A percentile compares a stretch with the other conserved stretches of the same genome.
Conservation (phyloP, 192 early-diverging fungal genomes). For the Umbelopsis vinacea region DNA sequence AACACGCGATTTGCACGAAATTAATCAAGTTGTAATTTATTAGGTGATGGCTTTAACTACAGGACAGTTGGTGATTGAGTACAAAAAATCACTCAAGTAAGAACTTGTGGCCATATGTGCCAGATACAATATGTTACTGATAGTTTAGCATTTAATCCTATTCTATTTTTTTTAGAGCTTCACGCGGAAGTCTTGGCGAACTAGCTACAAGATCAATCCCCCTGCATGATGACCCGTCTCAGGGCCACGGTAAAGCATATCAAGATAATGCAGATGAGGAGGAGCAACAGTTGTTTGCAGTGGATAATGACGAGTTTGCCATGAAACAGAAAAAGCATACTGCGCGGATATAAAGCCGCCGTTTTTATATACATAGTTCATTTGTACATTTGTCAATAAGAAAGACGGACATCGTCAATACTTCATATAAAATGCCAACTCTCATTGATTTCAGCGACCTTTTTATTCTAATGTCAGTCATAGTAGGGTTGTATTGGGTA, state of each 20-base stretch:
- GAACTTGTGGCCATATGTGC: not conserved
- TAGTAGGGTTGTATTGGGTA: too few species aligned
- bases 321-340: not conserved
- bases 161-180: not conserved
- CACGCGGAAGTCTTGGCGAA: not conserved
- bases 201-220: not conserved
- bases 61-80: slow-evolving; percentile 25
- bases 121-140: not conserved
- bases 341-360: not conserved
- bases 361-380: not conserved
- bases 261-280: slow-evolving; percentile 4
- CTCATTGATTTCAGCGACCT: too few species aligned
- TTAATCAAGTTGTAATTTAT: not conserved
- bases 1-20: not conserved
- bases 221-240: not conserved
- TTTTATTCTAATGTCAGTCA: too few species aligned
- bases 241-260: not conserved
- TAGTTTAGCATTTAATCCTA: too few species aligned
- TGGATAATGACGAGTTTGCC: not conserved
- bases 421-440: not conserved
- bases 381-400: slow-evolving; percentile 3
- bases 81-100: slow-evolving; percentile 1
- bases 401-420: not conserved
- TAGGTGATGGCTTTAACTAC: slow-evolving; percentile 26
- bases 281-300: slow-evolving; percentile 12